phyloP scores from a whole-genome alignment of 768 basidiomycete genomes.

The Tricholoma sp. region DNA sequence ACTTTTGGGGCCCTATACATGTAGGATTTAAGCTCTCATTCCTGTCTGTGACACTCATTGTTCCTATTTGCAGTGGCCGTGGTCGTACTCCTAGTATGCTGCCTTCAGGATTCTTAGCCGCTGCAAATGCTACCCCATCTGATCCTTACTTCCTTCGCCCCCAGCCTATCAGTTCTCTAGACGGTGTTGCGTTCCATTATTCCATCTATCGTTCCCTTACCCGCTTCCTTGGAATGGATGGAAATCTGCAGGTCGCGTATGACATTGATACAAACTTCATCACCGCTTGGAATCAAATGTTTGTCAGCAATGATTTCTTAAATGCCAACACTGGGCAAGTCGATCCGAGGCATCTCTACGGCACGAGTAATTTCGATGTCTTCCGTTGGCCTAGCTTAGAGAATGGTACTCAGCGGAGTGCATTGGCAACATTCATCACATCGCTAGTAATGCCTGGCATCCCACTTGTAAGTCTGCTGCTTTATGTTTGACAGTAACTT shows the following conservation, averaged over 20 bases:
- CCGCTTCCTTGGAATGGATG: constrained; percentile 94
- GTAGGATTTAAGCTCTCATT: constrained; percentile 35
- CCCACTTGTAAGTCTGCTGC: constrained; percentile 49
- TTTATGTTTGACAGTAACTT: background rate
- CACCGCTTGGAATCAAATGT: constrained; percentile 90
- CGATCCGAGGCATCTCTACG: constrained; percentile 88
- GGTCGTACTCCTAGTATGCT: constrained; percentile 74
- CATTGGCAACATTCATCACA: constrained; percentile 74
- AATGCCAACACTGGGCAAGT: constrained; percentile 60
- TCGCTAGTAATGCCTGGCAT: constrained; percentile 85
- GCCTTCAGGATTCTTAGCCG: constrained; percentile 63
- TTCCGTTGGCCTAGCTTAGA: constrained; percentile 90
- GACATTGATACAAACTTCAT: constrained; percentile 81
- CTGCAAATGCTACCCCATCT: constrained; percentile 57
- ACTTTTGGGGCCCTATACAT: constrained; percentile 84
- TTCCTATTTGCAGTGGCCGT: constrained; percentile 57
- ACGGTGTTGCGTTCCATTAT: constrained; percentile 88
- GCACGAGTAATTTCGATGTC: constrained; percentile 92
- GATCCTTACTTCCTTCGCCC: constrained; percentile 78
- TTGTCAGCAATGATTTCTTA: constrained; percentile 81
- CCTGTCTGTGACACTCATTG: background rate
- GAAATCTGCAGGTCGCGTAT: constrained; percentile 87
- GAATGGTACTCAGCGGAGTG: constrained; percentile 76
- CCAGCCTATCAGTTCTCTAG: constrained; percentile 55
- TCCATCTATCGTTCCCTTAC: constrained; percentile 84